Percentiles rank a stretch among this genome's conserved stretches.
Conservation (phyloP, 176 grass and related monocot species). For the Thinopyrum elongatum region DNA sequence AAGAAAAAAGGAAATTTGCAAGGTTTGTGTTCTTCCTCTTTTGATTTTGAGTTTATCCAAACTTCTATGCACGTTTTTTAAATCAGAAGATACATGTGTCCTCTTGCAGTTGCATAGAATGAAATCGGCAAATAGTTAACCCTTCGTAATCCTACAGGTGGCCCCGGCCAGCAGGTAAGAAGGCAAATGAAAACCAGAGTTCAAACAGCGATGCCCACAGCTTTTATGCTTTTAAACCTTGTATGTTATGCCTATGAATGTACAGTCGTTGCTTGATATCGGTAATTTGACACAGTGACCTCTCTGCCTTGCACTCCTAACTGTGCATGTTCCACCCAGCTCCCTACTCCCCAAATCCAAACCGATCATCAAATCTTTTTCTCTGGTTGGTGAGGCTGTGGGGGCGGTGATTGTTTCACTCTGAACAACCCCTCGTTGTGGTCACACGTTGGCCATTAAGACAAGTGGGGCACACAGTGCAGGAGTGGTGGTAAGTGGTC, state of each 20-base stretch:
- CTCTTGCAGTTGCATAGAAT: not conserved
- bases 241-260: not conserved
- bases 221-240: not conserved
- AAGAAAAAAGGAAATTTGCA: not conserved
- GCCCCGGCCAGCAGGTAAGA: not conserved
- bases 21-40: conserved; percentile 21
- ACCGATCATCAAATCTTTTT: conserved; percentile 29
- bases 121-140: not conserved
- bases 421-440: conserved; percentile 38
- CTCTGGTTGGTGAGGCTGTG: conserved; percentile 34
- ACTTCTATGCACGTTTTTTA: conserved; percentile 15
- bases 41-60: not conserved
- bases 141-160: not conserved
- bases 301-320: not conserved
- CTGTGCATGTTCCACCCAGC: not conserved
- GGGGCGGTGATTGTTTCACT: conserved; percentile 34
- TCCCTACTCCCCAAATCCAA: conserved; percentile 1
- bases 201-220: not conserved
- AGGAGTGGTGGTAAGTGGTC: conserved; percentile 43
- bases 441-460: conserved; percentile 49
- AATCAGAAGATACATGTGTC: conserved; percentile 2
- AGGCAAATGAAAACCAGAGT: not conserved
- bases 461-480: conserved; percentile 38
- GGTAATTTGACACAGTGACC: not conserved
- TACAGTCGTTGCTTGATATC: not conserved